phyloP scores from a whole-genome alignment of 345 rosid species.

The Lumnitzera racemosa region DNA sequence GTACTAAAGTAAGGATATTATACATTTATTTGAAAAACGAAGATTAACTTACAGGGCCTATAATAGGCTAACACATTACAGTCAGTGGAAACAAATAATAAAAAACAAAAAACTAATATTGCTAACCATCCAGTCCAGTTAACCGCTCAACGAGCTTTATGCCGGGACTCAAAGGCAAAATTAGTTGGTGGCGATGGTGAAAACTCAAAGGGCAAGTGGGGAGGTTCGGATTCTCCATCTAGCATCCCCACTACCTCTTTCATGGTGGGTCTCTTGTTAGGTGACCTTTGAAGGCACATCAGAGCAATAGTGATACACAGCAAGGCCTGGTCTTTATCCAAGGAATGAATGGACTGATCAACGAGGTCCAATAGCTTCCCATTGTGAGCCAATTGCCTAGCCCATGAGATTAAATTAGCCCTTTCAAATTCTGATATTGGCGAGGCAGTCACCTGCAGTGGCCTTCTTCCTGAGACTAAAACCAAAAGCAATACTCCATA shows the following conservation, averaged over 20 bases:
- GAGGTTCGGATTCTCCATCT: constrained; percentile 43
- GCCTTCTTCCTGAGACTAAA: constrained; percentile 77
- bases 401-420: constrained; percentile 90
- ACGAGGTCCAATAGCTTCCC: constrained; percentile 77
- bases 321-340: constrained; percentile 63
- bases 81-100: too few relatives aligned
- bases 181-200: constrained; percentile 81
- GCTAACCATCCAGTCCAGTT: background rate
- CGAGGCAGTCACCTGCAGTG: constrained; percentile 69
- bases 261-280: constrained; percentile 67
- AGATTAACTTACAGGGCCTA: too few relatives aligned
- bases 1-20: too few relatives aligned
- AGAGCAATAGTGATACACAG: constrained; percentile 76
- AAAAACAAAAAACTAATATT: background rate
- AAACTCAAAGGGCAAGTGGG: constrained; percentile 64
- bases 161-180: constrained; percentile 39
- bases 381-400: constrained; percentile 59
- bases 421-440: constrained; percentile 73
- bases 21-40: too few relatives aligned
- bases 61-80: too few relatives aligned
- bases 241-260: constrained; percentile 75
- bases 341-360: constrained; percentile 42
- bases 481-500: constrained; percentile 73
- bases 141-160: constrained; percentile 23
- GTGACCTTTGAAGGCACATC: constrained; percentile 70